Percentiles rank a stretch among this genome's conserved stretches.
Conservation (phyloP, 345 rosid species). For the Laguncularia racemosa region DNA sequence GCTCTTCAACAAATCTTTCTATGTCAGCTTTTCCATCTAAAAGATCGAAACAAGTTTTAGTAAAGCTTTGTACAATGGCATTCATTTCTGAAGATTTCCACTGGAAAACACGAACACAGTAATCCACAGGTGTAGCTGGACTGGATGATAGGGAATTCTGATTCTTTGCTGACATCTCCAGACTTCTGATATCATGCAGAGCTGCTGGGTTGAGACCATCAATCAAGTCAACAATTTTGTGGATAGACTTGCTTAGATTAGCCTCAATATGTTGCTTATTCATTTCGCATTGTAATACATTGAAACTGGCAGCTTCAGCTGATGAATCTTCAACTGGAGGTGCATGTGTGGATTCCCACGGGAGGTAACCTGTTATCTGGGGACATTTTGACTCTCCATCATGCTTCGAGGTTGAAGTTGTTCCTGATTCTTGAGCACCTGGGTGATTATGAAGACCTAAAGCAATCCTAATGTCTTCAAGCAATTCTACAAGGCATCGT, state of each 20-base stretch:
- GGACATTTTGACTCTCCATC: constrained; percentile 21
- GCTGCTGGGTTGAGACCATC: constrained; percentile 24
- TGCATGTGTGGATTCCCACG: constrained; percentile 31
- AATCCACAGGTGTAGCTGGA: constrained; percentile 14
- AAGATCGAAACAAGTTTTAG: constrained; percentile 25
- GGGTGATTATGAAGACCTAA: constrained; percentile 45
- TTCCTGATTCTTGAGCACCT: constrained; percentile 6
- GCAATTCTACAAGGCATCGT: constrained; percentile 40
- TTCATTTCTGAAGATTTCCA: constrained; percentile 35
- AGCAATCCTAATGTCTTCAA: constrained; percentile 75
- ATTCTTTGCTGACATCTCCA: constrained; percentile 6
- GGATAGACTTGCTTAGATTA: constrained; percentile 25
- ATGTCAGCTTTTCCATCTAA: constrained; percentile 27
- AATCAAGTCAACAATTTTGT: constrained; percentile 34
- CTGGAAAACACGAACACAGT: constrained; percentile 32
- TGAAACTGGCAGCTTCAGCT: constrained; percentile 15
- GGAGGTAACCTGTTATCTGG: constrained; percentile 22
- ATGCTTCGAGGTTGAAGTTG: constrained; percentile 9
- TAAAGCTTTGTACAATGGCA: constrained; percentile 23
- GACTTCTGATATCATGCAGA: background rate
- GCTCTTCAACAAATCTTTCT: constrained; percentile 30
- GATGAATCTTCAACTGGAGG: constrained; percentile 9
- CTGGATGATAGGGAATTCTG: constrained; percentile 11
- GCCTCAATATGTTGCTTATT: constrained; percentile 13
- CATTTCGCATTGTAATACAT: constrained; percentile 5